Evolutionary conservation across 106 monocot genomes (phyloP), one percentile per base, ranked within the genome.

Genomic region (Dendrobium nobile): DNA sequence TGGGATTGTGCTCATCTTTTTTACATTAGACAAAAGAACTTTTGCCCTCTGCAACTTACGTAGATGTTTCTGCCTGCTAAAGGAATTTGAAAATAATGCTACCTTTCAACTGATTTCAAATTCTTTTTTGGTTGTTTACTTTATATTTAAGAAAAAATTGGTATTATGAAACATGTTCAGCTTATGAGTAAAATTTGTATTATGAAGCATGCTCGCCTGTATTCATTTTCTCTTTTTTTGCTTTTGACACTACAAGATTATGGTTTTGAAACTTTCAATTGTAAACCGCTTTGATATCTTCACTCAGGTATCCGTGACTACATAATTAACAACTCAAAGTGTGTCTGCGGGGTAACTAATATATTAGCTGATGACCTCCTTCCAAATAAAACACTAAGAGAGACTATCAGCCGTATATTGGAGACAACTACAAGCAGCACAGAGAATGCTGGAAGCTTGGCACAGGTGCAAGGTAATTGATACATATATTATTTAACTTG

Each of bases 301-400:
- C 55, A 31, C 77, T 73, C 84, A 99, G 98, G 98, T 78, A 99
- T 99, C 61, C 87, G 99, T 45, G 90, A 99, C 54, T 89, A 91
- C 82, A 95, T 99, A 79, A 90, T 99, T 51, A 84, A 82, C 64
- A 93, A 93, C 61, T 87, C 90, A 43, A 85, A 89, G 85, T 99
- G 99, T 77, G 90, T 90, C 0, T 99, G 99, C 88, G 99, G 95
- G 33, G 91, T 90, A 9, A 90, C 88, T 72, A 88, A 90, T 81
- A 86, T 95, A 87, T 84, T 99, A 76, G 99, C 99, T 15, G 99
- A 99, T 85, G 95, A 99, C 78, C 91, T 99, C 73, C 84, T 99
- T 77, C 99, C 99, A 5, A 99, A 99, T 80, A 93, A 90, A 82
- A 95, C 99, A 5, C 79, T 99, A 31, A 91, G 99, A 82, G 95